Base-by-base conservation (phyloP, 2,329 filamentous ascomycete species). In the Diaporthe destruens region DNA sequence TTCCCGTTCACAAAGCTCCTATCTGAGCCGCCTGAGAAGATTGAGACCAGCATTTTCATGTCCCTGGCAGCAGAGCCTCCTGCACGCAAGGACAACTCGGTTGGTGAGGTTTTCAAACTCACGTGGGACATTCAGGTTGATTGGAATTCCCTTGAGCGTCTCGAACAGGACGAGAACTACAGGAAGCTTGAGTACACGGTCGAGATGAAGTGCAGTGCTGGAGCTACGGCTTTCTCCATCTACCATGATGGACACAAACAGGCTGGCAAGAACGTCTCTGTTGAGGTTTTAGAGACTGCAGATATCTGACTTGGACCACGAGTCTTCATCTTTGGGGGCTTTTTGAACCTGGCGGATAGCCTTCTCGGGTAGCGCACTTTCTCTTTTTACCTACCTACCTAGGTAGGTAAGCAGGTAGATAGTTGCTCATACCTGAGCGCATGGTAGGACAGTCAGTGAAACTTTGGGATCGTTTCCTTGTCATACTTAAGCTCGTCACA, bases 151-250 rank as follows among this genome's bases (percentile, higher is more conserved):
- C 55, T 78, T 1, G 18, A 20, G 3, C 69, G 61, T 0, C 36
- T 54, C 20, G 25, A 39, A 0, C 1, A 69, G 0, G 65, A 66
- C 0, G 71, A 72, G n/a, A 34, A 70, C 0, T 76, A 63, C 51
- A 57, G 55, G n/a, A 2, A 53, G 2, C 36, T 78, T 0, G 8
- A 67, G 0, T 77, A 44, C 51, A 54, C 56, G 0, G 23, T 74
- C 3, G 63, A 75, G 53, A 77, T 77, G 76, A 71, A 55, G 0
- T 74, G 69, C 61, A 57, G n/a, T 9, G 74, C 69, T 0, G 74
- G 74, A 2, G 69, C 69, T 1, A 44, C 72, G 0, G 71, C 73
- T 23, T 76, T 77, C 44, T 65, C 71, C 2, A 56, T 77, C 11
- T 71, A 76, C 7, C 74, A 75, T 36, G 57, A 74, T 0, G 73